Base-by-base conservation (phyloP, 176 grass and related monocot species). In the Oryza meridionalis region DNA sequence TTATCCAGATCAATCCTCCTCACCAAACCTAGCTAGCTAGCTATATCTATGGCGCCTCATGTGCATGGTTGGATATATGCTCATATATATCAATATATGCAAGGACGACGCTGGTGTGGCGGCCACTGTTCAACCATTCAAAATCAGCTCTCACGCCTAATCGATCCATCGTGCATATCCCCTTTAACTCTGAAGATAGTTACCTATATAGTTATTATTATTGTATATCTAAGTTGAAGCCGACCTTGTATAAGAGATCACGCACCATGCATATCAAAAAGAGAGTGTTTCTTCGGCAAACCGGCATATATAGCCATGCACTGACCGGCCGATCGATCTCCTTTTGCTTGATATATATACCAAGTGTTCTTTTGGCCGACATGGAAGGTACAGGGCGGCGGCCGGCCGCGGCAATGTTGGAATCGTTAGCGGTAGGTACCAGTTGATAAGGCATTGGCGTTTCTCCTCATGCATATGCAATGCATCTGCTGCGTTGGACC, bases 331-430 rank as follows among this genome's bases (percentile, higher is more conserved):
- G 38, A 40, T 40, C 38, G 29, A 31, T 31, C 29, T 31, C 8
- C 38, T 40, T 40, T 40, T 40, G 38, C 38, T 40, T 40, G 7
- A 40, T 40, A 40, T 43, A 43, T 84, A 61, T 67, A 69, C 2
- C 45, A 70, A 62, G n/a, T 77, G 49, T 70, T 59, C 64, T 85
- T 69, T 77, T 70, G 14, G 74, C 50, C 74, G 83, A 78, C 75
- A 64, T 76, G 72, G 62, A 75, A 58, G 55, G 55, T 33, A 46
- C 69, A 74, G 10, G 59, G n/a, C 70, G 19, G 53, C 53, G 19
- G 17, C 53, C 53, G 53, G 53, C 53, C 31, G 71, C 35, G 43
- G 42, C 55, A 27, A 15, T 31, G 64, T 14, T 43, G 44, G 82
- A 75, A 67, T 67, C 44, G 82, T 68, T 21, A 65, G 63, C 63